A percentile compares a stretch with the other conserved stretches of the same genome.
Evolutionary conservation across 768 basidiomycete species (phyloP).

Genomic region (Cystofilobasidium macerans): DNA sequence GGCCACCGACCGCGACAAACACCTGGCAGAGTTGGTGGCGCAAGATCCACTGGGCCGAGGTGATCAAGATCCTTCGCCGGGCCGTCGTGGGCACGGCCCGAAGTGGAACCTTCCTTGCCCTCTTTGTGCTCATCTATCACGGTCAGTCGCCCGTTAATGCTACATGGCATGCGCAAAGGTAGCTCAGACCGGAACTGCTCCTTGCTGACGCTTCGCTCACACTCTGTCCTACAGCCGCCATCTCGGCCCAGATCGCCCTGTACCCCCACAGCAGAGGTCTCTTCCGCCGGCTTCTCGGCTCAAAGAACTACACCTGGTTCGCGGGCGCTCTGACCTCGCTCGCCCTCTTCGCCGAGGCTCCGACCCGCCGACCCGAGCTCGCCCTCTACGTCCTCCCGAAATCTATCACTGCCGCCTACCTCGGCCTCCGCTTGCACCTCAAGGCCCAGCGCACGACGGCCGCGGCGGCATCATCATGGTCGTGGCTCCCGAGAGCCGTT

Average conservation of each 20-base stretch:
- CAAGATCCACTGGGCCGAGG: conserved; percentile 1
- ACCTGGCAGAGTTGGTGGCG: not conserved
- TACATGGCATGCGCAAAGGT: too few species aligned
- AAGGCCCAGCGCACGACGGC: too few species aligned
- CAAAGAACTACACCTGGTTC: conserved; percentile 15
- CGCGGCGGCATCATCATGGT: too few species aligned
- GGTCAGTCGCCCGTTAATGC: not conserved
- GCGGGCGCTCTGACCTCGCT: conserved; percentile 13
- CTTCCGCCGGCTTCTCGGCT: not conserved
- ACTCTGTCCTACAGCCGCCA: conserved; percentile 2
- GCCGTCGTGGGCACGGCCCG: not conserved
- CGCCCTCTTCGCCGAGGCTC: conserved; percentile 12
- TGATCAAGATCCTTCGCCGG: not conserved
- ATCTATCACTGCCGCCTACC: conserved; percentile 4
- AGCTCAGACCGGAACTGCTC: not conserved
- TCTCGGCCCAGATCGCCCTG: conserved; percentile 11
- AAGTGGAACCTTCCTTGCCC: conserved; percentile 3
- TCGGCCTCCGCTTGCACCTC: too few species aligned
- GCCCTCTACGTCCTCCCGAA: conserved; percentile 24
- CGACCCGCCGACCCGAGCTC: conserved; percentile 17
- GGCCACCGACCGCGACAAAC: too few species aligned
- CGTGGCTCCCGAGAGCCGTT: not conserved
- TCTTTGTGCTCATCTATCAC: conserved; percentile 13
- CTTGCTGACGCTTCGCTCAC: not conserved
- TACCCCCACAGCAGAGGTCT: not conserved